Evolutionary conservation across 2,329 filamentous ascomycete genomes (phyloP), one percentile per base, ranked within the genome.

Genomic region (Botryosphaeria agaves): DNA sequence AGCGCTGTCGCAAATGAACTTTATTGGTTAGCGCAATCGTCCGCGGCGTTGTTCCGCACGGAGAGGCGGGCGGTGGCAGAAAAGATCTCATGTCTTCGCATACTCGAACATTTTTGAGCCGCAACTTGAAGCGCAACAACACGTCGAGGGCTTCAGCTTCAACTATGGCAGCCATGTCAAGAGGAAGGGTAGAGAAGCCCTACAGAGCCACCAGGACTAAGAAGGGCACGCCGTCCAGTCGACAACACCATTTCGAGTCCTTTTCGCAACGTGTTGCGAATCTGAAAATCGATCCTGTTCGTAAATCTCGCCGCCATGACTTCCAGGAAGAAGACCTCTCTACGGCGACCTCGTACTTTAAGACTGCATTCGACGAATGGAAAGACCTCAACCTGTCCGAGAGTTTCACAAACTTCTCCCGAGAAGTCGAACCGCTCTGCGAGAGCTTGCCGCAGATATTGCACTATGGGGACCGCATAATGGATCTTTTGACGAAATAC

Each of bases 401-500:
- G 38, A 69, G 65, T 20, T 98, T 93, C 47, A 71, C 72, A 29
- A 61, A 64, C 25, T 95, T 98, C 56, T 69, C 74, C 41, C 71
- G 75, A 38, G 71, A 81, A 49, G 73, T 82, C 28, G 64, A 69
- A 41, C 75, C 80, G 32, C 65, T 92, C 32, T 87, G 75, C 61
- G 85, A 95, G 53, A 94, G 76, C 47, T 67, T 99, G 26, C 76
- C 85, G 14, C 83, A 94, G 53, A 79, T 99, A 39, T 61, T 99
- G 36, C 80, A 95, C 59, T 80, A 92, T 53, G 77, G 92, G 56
- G 71, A 81, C 41, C 72, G 72, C 50, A 89, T 98, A 41, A 79
- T 93, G 66, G 72, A 72, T 23, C 52, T 77, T 35, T 62, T 99
- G 37, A 68, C 75, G 36, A 64, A 72, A 45, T 79, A 83, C 44